These are phyloP conservation scores for Fusarium dlaminii DNA, from an alignment of 2,329 filamentous ascomycete species.

Conservation along the genomic window DNA sequence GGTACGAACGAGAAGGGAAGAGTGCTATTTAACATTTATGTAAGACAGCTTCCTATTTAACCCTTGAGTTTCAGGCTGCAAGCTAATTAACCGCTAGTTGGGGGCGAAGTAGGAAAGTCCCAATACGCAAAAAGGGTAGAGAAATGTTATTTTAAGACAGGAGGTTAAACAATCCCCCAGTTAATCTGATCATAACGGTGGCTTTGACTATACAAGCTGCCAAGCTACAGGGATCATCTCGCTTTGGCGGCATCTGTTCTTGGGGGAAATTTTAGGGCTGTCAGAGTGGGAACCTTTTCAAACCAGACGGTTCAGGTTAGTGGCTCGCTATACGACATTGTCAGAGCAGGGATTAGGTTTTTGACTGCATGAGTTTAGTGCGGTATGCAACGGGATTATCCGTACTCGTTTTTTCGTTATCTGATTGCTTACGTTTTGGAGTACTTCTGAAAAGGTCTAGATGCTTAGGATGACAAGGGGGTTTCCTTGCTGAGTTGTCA, in stretches of 20 bases:
- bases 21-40: neutral
- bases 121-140: too few species aligned
- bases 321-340: neutral
- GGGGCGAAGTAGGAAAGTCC: neutral
- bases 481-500: neutral
- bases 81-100: neutral
- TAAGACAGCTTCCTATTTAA: neutral
- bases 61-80: neutral
- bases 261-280: neutral
- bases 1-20: neutral
- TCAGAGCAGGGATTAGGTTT: neutral
- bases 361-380: neutral
- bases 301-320: neutral
- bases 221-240: neutral
- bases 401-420: neutral
- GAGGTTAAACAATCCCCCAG: neutral
- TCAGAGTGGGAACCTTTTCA: neutral
- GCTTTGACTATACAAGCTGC: neutral
- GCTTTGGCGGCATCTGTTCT: neutral
- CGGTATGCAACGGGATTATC: neutral
- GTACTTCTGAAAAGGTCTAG: neutral
- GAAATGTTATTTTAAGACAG: neutral
- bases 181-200: neutral
- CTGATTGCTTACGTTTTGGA: neutral
- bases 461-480: neutral